Percentiles rank a stretch among this genome's conserved stretches.
Conservation (phyloP, 2,329 filamentous ascomycete genomes). For the Diaporthe sp. region DNA sequence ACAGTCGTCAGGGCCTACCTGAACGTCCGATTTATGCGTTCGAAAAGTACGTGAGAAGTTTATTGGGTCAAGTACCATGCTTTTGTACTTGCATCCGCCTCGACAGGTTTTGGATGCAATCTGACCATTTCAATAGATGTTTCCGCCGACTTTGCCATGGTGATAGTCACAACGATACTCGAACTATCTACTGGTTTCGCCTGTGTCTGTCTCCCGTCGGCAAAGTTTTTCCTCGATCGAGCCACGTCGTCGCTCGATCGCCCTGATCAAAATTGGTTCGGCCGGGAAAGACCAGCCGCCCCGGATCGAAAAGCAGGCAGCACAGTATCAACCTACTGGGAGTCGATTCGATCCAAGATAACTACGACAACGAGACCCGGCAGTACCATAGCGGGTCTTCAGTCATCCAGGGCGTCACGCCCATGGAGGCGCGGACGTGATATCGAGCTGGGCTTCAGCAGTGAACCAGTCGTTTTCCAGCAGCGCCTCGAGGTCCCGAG, state of each 20-base stretch:
- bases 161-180: constrained; percentile 31
- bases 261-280: not conserved
- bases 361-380: constrained; percentile 8
- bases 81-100: not conserved
- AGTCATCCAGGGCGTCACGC: not conserved
- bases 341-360: constrained; percentile 6
- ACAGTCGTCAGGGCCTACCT: constrained; percentile 47
- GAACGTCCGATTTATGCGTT: constrained; percentile 43
- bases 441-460: not conserved
- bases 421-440: not conserved
- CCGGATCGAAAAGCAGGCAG: not conserved
- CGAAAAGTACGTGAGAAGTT: constrained; percentile 35
- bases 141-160: constrained; percentile 4
- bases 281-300: not conserved
- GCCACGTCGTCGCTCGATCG: not conserved
- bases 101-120: no score
- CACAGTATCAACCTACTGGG: constrained; percentile 16
- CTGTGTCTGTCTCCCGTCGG: constrained; percentile 45
- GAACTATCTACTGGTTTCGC: constrained; percentile 45
- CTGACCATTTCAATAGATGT: not conserved
- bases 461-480: constrained; percentile 26
- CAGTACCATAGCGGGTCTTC: not conserved
- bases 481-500: constrained; percentile 31
- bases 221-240: constrained; percentile 37
- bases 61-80: not conserved